Conservation (phyloP, 306 rosid species). For the Vigna reflexopilosa region DNA sequence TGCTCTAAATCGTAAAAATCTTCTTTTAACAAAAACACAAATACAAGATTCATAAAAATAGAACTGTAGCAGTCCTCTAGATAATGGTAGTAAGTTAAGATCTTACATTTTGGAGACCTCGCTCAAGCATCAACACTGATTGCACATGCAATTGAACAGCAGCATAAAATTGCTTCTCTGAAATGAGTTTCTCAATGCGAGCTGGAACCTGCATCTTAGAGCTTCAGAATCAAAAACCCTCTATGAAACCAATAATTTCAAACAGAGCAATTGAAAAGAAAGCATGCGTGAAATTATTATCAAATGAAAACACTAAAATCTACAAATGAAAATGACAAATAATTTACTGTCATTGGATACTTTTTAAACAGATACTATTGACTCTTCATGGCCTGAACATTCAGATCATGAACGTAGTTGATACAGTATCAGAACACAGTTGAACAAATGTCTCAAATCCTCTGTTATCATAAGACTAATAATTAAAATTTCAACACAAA, state of each 20-base stretch:
- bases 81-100: constrained; percentile 41
- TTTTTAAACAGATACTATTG: constrained; percentile 27
- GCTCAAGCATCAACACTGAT: constrained; percentile 90
- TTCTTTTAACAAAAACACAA: constrained; percentile 4
- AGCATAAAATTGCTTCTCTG: constrained; percentile 94
- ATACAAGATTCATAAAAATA: constrained; percentile 15
- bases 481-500: constrained; percentile 22
- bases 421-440: constrained; percentile 12
- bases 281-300: constrained; percentile 15
- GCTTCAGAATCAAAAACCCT: constrained; percentile 43
- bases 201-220: constrained; percentile 83
- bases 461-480: constrained; percentile 11
- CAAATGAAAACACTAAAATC: constrained; percentile 21
- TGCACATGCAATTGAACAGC: constrained; percentile 95
- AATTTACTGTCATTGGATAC: constrained; percentile 4
- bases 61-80: constrained; percentile 25
- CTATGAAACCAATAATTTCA: constrained; percentile 21
- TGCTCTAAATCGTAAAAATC: neutral
- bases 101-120: constrained; percentile 93
- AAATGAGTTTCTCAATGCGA: constrained; percentile 86
- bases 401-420: constrained; percentile 28
- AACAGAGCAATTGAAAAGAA: constrained; percentile 30
- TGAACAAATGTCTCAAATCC: constrained; percentile 10
- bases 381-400: constrained; percentile 32
- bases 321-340: constrained; percentile 26